Evolutionary conservation across 2,329 filamentous ascomycete genomes (phyloP).

Genomic region (Orbilia blumenaviensis): DNA sequence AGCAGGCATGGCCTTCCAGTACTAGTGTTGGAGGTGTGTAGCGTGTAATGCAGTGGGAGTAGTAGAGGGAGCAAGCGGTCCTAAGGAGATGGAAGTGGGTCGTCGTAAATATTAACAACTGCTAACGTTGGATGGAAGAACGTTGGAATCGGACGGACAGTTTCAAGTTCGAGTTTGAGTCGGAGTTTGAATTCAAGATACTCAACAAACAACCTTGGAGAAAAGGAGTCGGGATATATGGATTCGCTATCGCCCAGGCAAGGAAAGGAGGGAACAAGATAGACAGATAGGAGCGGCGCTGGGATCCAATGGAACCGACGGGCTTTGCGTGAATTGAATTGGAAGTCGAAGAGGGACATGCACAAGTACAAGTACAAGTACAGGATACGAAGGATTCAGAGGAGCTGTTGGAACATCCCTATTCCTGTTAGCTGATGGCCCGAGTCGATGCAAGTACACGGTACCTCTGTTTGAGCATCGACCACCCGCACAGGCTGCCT

Average conservation of each 20-base stretch:
- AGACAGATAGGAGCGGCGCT: neutral
- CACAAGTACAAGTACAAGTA: neutral
- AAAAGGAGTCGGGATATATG: neutral
- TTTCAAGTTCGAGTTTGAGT: too few species aligned
- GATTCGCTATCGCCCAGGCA: neutral
- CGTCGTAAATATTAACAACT: too few species aligned
- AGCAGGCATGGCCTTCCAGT: conserved; percentile 34
- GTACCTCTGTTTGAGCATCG: neutral
- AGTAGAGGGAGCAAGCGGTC: neutral
- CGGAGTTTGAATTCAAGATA: too few species aligned
- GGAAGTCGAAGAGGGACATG: too few species aligned
- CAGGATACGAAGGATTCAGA: conserved; percentile 8
- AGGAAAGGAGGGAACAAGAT: neutral
- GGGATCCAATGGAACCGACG: neutral
- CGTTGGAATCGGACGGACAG: neutral
- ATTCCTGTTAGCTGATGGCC: conserved; percentile 14
- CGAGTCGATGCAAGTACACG: conserved; percentile 11
- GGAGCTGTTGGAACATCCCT: conserved; percentile 16
- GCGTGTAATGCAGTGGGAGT: neutral
- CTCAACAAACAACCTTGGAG: neutral
- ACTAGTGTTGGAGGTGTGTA: neutral
- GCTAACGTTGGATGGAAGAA: too few species aligned
- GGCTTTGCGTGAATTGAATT: neutral
- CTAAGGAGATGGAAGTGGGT: neutral
- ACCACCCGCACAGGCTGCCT: neutral